Percentiles rank a stretch among this genome's conserved stretches.
Conservation (phyloP, 345 rosid genomes). For the Pistacia integerrima region DNA sequence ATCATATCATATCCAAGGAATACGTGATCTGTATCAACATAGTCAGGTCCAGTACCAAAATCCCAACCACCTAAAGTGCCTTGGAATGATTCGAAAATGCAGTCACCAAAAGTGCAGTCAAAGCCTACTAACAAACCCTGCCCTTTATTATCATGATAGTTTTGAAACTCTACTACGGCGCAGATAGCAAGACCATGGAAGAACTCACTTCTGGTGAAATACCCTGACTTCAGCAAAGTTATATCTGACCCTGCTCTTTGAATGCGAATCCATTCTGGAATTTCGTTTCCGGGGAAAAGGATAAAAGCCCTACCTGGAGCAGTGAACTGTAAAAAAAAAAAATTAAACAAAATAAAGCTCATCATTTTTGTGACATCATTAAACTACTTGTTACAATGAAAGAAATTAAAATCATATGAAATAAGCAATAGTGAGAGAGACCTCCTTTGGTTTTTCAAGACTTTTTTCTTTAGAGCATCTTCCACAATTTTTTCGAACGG, state of each 20-base stretch:
- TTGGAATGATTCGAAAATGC: no score
- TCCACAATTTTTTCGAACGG: not conserved
- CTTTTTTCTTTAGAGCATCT: no score
- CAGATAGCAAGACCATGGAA: not conserved
- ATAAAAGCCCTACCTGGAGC: not conserved
- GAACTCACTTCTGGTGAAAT: not conserved
- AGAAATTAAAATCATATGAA: no score
- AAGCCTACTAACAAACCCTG: not conserved
- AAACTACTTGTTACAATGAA: no score
- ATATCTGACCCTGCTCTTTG: not conserved
- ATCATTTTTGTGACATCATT: no score
- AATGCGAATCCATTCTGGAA: not conserved
- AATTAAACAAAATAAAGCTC: no score
- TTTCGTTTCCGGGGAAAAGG: no score
- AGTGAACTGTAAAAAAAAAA: not conserved
- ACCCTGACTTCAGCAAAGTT: not conserved
- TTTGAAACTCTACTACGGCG: not conserved
- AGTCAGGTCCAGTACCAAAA: not conserved
- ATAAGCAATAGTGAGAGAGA: not conserved
- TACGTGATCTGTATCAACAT: no score
- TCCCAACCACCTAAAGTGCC: no score
- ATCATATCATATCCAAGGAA: no score
- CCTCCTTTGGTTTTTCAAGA: no score
- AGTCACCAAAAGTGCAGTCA: no score
- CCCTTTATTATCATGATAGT: not conserved